phyloP scores from a whole-genome alignment of 768 basidiomycete species.

The Epithele typhae region DNA sequence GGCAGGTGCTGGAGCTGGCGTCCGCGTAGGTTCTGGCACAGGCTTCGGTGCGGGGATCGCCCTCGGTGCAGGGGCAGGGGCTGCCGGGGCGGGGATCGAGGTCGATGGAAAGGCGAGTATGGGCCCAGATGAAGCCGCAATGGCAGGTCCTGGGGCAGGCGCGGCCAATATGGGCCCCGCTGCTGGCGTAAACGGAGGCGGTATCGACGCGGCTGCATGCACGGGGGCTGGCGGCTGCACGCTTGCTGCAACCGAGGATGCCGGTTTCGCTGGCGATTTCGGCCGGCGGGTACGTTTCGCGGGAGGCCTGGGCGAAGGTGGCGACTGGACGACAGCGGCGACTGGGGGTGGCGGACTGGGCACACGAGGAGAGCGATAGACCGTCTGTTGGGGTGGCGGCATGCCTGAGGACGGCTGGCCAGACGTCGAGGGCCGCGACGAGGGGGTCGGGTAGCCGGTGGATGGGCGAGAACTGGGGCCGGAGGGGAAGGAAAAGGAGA shows the following conservation, averaged over 20 bases:
- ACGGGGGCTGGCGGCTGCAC: neutral
- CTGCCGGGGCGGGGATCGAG: neutral
- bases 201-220: neutral
- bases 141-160: too few relatives aligned
- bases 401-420: slow-evolving; percentile 5
- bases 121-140: too few relatives aligned
- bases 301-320: slow-evolving; percentile 5
- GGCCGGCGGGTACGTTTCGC: slow-evolving; percentile 6
- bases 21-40: slow-evolving; percentile 11
- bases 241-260: neutral
- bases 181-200: neutral
- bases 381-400: slow-evolving; percentile 15
- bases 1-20: slow-evolving; percentile 3
- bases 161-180: neutral
- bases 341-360: slow-evolving; percentile 14
- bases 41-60: neutral
- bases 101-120: too few relatives aligned
- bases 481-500: slow-evolving; percentile 9
- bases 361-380: slow-evolving; percentile 14
- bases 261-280: slow-evolving; percentile 4
- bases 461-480: slow-evolving; percentile 10
- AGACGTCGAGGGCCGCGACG: slow-evolving; percentile 1
- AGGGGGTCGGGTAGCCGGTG: slow-evolving; percentile 12
- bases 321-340: slow-evolving; percentile 6
- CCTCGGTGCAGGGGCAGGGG: neutral